These are phyloP conservation scores for Citrus mangshanensis DNA, from an alignment of 345 rosid genomes.

Conservation along the genomic window DNA sequence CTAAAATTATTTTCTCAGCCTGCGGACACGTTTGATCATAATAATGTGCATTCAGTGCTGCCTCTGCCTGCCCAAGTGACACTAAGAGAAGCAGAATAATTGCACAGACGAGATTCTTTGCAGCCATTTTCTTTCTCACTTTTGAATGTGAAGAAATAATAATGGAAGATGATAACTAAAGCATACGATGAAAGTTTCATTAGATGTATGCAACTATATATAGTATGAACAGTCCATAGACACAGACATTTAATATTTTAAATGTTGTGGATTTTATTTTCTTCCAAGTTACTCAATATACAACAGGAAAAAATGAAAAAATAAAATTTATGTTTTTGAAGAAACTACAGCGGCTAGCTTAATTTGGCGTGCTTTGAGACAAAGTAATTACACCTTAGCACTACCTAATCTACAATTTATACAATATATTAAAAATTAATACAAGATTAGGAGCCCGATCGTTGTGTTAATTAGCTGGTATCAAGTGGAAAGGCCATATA, in stretches of 20 bases:
- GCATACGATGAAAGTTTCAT: constrained; percentile 14
- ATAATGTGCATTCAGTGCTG: constrained; percentile 44
- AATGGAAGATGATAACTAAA: background rate
- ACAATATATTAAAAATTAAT: background rate
- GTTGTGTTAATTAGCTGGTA: no score
- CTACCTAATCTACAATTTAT: background rate
- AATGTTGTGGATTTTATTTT: constrained; percentile 13
- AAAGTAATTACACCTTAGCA: constrained; percentile 38
- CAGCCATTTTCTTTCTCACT: constrained; percentile 20
- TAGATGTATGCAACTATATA: constrained; percentile 12
- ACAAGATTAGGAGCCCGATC: background rate
- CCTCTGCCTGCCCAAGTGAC: constrained; percentile 29
- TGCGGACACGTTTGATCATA: constrained; percentile 70
- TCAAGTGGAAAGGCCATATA: background rate
- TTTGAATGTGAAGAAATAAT: background rate
- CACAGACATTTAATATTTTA: background rate
- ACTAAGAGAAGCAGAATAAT: constrained; percentile 19
- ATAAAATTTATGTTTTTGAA: no score
- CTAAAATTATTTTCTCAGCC: constrained; percentile 59
- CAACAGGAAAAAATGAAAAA: background rate
- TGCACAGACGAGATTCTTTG: constrained; percentile 8
- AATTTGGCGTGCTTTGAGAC: constrained; percentile 35
- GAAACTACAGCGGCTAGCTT: background rate
- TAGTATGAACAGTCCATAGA: constrained; percentile 13
- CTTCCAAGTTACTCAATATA: constrained; percentile 70